A percentile compares a stretch with the other conserved stretches of the same genome.
Conservation (phyloP, 2,329 filamentous ascomycete species). For the Hymenoscyphus albidus region DNA sequence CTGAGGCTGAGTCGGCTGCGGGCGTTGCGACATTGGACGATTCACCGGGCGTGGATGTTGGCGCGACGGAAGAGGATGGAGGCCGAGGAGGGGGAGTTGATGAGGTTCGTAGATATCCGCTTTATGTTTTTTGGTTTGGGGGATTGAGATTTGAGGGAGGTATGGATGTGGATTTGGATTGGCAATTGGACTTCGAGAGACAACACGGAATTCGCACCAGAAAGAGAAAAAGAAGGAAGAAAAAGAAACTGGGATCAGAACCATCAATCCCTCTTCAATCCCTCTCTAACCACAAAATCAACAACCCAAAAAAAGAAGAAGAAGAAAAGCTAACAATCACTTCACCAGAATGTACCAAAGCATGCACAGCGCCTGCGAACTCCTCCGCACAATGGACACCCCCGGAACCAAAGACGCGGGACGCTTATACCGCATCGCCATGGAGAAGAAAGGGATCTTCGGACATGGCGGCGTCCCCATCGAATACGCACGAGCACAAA, state of each 20-base stretch:
- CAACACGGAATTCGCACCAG: not conserved
- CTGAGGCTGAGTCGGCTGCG: conserved; percentile 86
- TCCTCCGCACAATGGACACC: conserved; percentile 58
- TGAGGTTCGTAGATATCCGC: conserved; percentile 47
- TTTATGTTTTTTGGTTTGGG: not conserved
- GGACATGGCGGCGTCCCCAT: conserved; percentile 72
- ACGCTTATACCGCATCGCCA: conserved; percentile 78
- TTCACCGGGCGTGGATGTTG: conserved; percentile 91
- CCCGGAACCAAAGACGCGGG: conserved; percentile 58
- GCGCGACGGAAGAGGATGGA: conserved; percentile 67
- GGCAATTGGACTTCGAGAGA: not conserved
- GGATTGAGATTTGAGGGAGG: not conserved
- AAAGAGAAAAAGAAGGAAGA: not conserved
- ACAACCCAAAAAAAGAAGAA: not conserved
- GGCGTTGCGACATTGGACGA: conserved; percentile 94
- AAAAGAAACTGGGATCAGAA: not conserved
- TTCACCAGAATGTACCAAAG: conserved; percentile 60
- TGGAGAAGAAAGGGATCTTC: conserved; percentile 87
- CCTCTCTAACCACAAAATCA: not conserved
- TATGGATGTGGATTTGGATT: not conserved
- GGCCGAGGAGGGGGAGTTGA: conserved; percentile 64
- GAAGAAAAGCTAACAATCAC: conserved; percentile 3
- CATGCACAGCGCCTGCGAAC: conserved; percentile 84
- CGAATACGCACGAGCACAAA: conserved; percentile 83
- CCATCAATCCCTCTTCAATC: not conserved